A percentile compares a stretch with the other conserved stretches of the same genome.
These are phyloP conservation scores for Amyloporia xantha DNA, from an alignment of 768 basidiomycete genomes.

Conservation along the genomic window DNA sequence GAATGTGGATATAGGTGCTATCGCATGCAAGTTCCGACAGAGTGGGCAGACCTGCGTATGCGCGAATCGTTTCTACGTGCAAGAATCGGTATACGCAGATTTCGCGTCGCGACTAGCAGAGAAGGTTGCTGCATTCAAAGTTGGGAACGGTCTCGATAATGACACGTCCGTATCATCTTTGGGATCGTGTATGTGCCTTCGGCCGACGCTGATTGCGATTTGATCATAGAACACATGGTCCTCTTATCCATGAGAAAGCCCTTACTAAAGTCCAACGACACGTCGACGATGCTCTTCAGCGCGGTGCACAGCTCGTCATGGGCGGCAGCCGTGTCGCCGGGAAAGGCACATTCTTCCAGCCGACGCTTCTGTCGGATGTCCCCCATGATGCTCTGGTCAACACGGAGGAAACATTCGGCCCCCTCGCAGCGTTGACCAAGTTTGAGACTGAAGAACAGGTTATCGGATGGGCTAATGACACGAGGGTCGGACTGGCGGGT, in stretches of 20 bases:
- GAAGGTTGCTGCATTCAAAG: slow-evolving; percentile 73
- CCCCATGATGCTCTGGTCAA: slow-evolving; percentile 56
- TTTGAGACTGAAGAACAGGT: slow-evolving; percentile 96
- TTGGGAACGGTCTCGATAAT: slow-evolving; percentile 82
- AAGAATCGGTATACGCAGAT: slow-evolving; percentile 85
- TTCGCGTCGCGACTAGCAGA: slow-evolving; percentile 85
- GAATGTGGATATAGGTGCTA: slow-evolving; percentile 42
- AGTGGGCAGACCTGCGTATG: slow-evolving; percentile 84
- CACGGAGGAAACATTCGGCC: slow-evolving; percentile 93
- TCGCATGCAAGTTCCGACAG: slow-evolving; percentile 73
- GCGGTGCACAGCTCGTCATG: slow-evolving; percentile 82
- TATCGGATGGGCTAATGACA: slow-evolving; percentile 74
- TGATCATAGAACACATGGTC: slow-evolving; percentile 84
- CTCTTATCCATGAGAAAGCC: slow-evolving; percentile 83
- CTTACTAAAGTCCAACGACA: slow-evolving; percentile 82
- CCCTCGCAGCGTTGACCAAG: slow-evolving; percentile 77
- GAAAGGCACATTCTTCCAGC: slow-evolving; percentile 66
- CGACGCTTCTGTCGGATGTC: slow-evolving; percentile 88
- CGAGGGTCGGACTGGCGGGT: slow-evolving; percentile 83
- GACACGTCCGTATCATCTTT: slow-evolving; percentile 56
- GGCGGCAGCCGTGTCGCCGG: slow-evolving; percentile 72
- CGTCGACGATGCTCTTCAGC: slow-evolving; percentile 78
- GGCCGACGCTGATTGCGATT: too few species aligned
- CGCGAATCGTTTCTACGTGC: slow-evolving; percentile 90
- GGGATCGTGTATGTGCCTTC: background rate